Base-by-base conservation (phyloP, 306 rosid genomes). In the Rosa persica region DNA sequence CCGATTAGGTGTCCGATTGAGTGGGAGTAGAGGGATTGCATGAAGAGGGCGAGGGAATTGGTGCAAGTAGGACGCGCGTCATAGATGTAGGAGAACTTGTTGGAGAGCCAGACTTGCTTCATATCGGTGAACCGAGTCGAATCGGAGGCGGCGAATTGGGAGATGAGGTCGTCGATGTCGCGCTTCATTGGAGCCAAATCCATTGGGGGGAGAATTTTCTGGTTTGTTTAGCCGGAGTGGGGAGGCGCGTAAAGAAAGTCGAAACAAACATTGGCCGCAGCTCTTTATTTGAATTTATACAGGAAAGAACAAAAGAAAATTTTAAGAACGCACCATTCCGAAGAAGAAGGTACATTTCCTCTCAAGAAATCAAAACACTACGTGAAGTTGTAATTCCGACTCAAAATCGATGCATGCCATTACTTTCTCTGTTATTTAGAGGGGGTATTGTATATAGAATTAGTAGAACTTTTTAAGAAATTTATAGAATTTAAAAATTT, bases 11-110 rank as follows among this genome's bases (percentile, higher is more conserved):
- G 88, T 81, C 90, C 97, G 65, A 92, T 88, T 72, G 90, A 86
- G 64, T 91, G 98, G 76, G 90, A 89, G 79, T 82, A 95, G 38
- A 95, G 74, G 20, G 97, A 88, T 78, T 95, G 98, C 96, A 95
- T 89, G 52, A 95, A 92, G 91, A 95, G 91, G 65, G 89, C 95
- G 82, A 85, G 78, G 88, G 70, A 34, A 20, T 91, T 88, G 72
- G 85, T 46, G 39, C 67, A 27, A 52, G 90, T 81, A 78, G 98
- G 97, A 82, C 76, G 78, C 47, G 93, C 91, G 79, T 92, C 92
- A 57, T 83, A 92, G 84, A 95, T 89, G 86, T 82, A 89, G n/a
- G 98, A 87, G 83, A 92, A 88, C 79, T 85, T 92, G 74, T 85
- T 91, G 12, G 89, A 89, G 81, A 85, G 74, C 99, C 99, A 95